Evolutionary conservation across 2,329 filamentous ascomycete genomes (phyloP).

Genomic region (Macroventuria anomochaeta): DNA sequence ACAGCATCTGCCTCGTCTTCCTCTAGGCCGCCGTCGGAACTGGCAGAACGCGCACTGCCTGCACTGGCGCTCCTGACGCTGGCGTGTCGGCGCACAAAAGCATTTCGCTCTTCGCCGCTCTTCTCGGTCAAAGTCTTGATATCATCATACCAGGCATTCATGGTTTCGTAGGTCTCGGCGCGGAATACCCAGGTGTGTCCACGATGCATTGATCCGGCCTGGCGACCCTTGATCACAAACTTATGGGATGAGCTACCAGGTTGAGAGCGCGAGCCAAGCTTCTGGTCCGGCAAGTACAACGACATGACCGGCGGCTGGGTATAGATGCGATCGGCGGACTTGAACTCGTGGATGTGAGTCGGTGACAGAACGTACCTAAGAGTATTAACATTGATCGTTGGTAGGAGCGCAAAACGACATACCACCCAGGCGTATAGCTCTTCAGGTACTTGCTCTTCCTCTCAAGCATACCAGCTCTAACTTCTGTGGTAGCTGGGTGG

Average conservation of each 20-base stretch:
- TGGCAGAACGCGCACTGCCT: slow-evolving; percentile 61
- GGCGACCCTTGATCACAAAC: slow-evolving; percentile 95
- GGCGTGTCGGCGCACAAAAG: slow-evolving; percentile 83
- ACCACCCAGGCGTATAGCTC: slow-evolving; percentile 96
- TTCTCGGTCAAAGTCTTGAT: slow-evolving; percentile 90
- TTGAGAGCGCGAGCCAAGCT: slow-evolving; percentile 88
- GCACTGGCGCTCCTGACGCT: slow-evolving; percentile 79
- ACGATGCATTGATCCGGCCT: slow-evolving; percentile 91
- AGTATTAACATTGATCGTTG: slow-evolving; percentile 13
- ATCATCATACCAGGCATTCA: slow-evolving; percentile 96
- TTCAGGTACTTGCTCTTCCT: slow-evolving; percentile 99
- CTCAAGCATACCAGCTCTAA: slow-evolving; percentile 89
- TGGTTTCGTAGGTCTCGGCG: slow-evolving; percentile 80
- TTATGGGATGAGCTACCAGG: slow-evolving; percentile 89
- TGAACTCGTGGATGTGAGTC: slow-evolving; percentile 98
- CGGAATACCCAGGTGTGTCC: slow-evolving; percentile 73
- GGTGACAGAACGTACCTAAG: slow-evolving; percentile 91
- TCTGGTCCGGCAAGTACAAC: slow-evolving; percentile 91
- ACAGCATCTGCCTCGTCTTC: slow-evolving; percentile 68
- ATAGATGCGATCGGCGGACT: slow-evolving; percentile 88
- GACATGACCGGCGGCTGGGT: slow-evolving; percentile 93
- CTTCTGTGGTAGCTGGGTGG: slow-evolving; percentile 81
- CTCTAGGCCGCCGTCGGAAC: slow-evolving; percentile 46
- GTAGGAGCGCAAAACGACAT: slow-evolving; percentile 46
- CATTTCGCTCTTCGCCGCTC: slow-evolving; percentile 83